phyloP scores from a whole-genome alignment of 352 stramenopile species.

The Hyaloperonospora brassicae region DNA sequence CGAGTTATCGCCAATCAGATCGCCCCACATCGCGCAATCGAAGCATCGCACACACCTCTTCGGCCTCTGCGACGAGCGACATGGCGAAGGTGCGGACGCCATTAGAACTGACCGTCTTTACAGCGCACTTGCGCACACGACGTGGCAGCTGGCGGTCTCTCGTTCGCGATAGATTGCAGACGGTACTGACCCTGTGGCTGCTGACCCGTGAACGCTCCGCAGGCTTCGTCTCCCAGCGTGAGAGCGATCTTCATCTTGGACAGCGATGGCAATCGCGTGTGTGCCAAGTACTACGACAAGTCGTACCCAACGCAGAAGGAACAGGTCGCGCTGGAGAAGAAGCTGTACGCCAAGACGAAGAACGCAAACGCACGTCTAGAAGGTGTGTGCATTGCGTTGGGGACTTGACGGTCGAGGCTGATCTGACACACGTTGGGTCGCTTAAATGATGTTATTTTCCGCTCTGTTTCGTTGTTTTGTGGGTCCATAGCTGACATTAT shows the following conservation, averaged over 20 bases:
- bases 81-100: constrained; percentile 53
- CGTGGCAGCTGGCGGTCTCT: not conserved
- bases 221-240: constrained; percentile 67
- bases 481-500: constrained; percentile 67
- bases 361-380: constrained; percentile 80
- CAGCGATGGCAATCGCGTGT: constrained; percentile 84
- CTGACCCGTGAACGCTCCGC: constrained; percentile 7
- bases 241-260: constrained; percentile 86
- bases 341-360: constrained; percentile 87
- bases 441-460: too few relatives aligned
- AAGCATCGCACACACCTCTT: constrained; percentile 5
- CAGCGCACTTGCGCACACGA: not conserved
- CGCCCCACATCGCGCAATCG: constrained; percentile 33
- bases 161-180: not conserved
- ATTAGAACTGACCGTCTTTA: constrained; percentile 4
- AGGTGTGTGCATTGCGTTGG: constrained; percentile 28
- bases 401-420: not conserved
- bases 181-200: constrained; percentile 2
- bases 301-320: constrained; percentile 81
- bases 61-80: constrained; percentile 15
- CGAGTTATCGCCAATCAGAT: constrained; percentile 45
- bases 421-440: too few relatives aligned
- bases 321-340: constrained; percentile 84
- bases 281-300: constrained; percentile 90
- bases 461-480: too few relatives aligned